A percentile compares a stretch with the other conserved stretches of the same genome.
phyloP scores from a whole-genome alignment of 352 stramenopile species.

The Phytophthora constricta region DNA sequence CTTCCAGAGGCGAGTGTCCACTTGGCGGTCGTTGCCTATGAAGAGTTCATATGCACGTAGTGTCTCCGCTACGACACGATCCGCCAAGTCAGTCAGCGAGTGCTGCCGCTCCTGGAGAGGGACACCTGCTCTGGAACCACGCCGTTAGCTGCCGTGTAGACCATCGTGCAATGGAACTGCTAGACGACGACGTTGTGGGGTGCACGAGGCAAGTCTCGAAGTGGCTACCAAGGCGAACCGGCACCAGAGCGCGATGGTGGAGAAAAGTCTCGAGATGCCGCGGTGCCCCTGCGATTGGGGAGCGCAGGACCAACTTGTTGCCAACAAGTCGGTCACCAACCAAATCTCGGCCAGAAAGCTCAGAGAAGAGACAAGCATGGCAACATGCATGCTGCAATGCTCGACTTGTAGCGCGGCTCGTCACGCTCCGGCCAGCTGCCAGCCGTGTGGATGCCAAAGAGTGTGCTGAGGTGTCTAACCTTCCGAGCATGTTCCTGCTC shows the following conservation, averaged over 20 bases:
- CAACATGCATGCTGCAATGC: not conserved
- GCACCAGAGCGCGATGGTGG: slow-evolving; percentile 2
- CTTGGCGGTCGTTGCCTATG: slow-evolving; percentile 45
- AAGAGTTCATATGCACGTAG: slow-evolving; percentile 60
- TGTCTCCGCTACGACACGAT: slow-evolving; percentile 65
- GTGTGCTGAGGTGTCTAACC: too few species aligned
- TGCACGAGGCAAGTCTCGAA: slow-evolving; percentile 32
- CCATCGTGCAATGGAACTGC: slow-evolving; percentile 13
- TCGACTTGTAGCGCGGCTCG: slow-evolving; percentile 10
- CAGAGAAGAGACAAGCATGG: not conserved
- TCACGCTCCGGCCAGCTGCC: slow-evolving; percentile 10
- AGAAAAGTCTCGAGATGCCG: not conserved
- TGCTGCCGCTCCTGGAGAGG: slow-evolving; percentile 49
- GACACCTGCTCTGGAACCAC: slow-evolving; percentile 32
- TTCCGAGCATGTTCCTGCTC: slow-evolving; percentile 26
- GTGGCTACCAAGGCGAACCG: slow-evolving; percentile 18
- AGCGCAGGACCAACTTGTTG: not conserved
- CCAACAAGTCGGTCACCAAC: slow-evolving; percentile 8
- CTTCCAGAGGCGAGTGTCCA: slow-evolving; percentile 59
- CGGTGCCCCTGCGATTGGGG: slow-evolving; percentile 18
- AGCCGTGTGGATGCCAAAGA: slow-evolving; percentile 4
- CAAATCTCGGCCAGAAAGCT: slow-evolving; percentile 31
- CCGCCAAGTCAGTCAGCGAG: slow-evolving; percentile 54
- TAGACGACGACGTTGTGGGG: not conserved
- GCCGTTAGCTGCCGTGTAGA: slow-evolving; percentile 30